Conservation (phyloP, 2,329 filamentous ascomycete species). For the Verticillium alfalfae region DNA sequence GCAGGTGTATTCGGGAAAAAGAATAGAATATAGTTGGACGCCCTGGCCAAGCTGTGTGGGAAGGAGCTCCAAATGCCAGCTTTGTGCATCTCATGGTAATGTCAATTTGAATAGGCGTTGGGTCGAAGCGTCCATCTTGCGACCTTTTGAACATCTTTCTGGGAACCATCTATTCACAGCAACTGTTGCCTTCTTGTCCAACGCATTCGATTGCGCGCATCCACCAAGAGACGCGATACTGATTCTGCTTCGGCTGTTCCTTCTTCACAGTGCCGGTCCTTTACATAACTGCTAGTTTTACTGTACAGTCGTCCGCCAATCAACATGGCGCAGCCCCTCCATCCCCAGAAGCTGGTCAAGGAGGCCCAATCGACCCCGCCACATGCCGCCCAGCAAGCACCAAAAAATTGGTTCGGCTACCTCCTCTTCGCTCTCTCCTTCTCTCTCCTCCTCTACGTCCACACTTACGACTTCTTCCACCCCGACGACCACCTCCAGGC, state of each 20-base stretch:
- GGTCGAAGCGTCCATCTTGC: neutral
- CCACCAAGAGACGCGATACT: neutral
- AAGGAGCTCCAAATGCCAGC: neutral
- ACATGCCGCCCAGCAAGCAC: neutral
- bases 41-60: neutral
- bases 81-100: neutral
- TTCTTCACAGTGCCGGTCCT: neutral
- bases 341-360: slow-evolving; percentile 13
- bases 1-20: neutral
- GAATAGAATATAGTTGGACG: neutral
- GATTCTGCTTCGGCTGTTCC: neutral
- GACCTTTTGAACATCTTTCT: neutral
- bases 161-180: neutral
- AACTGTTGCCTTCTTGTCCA: neutral
- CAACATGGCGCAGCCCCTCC: slow-evolving; percentile 25
- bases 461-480: slow-evolving; percentile 1
- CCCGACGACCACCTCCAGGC: slow-evolving; percentile 10
- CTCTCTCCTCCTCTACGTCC: neutral
- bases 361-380: slow-evolving; percentile 3
- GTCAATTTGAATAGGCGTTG: neutral
- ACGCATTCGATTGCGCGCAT: neutral
- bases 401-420: slow-evolving; percentile 17
- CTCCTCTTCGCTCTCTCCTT: slow-evolving; percentile 4
- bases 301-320: slow-evolving; percentile 11
- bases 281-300: neutral